Percentiles rank a stretch among this genome's conserved stretches.
These are phyloP conservation scores for Saturnispora silvae DNA, from an alignment of 805 yeast genomes.

Conservation along the genomic window DNA sequence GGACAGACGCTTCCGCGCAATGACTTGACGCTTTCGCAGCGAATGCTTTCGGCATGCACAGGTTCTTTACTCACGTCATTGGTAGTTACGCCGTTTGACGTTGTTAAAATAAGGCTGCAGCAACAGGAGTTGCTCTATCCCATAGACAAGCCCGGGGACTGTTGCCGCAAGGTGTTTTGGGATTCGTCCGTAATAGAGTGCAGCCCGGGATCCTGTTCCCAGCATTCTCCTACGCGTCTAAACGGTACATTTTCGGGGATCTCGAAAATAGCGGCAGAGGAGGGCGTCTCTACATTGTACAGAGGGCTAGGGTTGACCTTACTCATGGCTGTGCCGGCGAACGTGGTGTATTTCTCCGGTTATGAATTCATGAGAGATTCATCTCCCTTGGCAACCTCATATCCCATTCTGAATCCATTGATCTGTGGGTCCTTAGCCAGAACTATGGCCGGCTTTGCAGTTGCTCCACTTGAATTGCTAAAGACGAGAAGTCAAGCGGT, in stretches of 20 bases:
- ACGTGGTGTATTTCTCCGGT: conserved; percentile 88
- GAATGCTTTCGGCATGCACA: conserved; percentile 70
- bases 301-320: conserved; percentile 78
- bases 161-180: conserved; percentile 32
- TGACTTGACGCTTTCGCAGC: conserved; percentile 40
- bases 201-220: conserved; percentile 30
- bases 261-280: conserved; percentile 49
- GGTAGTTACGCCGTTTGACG: conserved; percentile 74
- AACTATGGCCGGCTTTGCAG: conserved; percentile 67
- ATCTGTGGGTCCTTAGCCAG: conserved; percentile 82
- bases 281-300: conserved; percentile 76
- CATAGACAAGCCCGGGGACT: conserved; percentile 18
- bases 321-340: conserved; percentile 85
- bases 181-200: conserved; percentile 22
- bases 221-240: conserved; percentile 27
- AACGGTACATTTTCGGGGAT: conserved; percentile 72
- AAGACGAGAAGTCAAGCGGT: conserved; percentile 89
- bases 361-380: conserved; percentile 76
- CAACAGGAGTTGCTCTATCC: conserved; percentile 57
- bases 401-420: conserved; percentile 51
- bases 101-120: conserved; percentile 63
- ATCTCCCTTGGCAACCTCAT: conserved; percentile 39
- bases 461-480: conserved; percentile 80
- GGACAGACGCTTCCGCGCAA: conserved; percentile 3
- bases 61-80: conserved; percentile 67